A percentile compares a stretch with the other conserved stretches of the same genome.
These are phyloP conservation scores for Penicillium psychrosexuale DNA, from an alignment of 2,329 filamentous ascomycete genomes.

Conservation along the genomic window DNA sequence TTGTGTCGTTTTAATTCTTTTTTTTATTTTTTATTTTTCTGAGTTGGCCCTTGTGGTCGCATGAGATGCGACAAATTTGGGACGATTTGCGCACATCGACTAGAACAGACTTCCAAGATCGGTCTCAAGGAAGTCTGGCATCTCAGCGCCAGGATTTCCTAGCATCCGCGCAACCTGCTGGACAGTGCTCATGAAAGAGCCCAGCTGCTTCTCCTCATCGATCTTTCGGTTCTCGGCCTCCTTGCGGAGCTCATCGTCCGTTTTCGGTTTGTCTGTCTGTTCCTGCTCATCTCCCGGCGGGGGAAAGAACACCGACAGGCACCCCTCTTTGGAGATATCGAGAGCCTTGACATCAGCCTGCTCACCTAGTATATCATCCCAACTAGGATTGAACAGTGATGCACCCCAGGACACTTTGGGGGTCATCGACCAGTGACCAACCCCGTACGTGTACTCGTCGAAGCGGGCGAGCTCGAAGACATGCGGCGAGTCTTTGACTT, in stretches of 20 bases:
- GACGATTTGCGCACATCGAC: background rate
- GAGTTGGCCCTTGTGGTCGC: background rate
- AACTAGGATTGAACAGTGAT: constrained; percentile 37
- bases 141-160: background rate
- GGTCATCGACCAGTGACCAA: constrained; percentile 2
- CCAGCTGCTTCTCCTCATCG: background rate
- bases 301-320: constrained; percentile 1
- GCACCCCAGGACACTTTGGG: constrained; percentile 37
- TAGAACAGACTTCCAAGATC: constrained; percentile 7
- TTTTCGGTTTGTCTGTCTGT: background rate
- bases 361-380: constrained; percentile 40
- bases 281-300: background rate
- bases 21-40: background rate
- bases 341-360: background rate
- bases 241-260: background rate
- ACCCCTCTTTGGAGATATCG: background rate
- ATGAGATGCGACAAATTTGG: background rate
- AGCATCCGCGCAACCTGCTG: constrained; percentile 4
- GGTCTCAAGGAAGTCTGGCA: background rate
- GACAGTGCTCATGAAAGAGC: constrained; percentile 2
- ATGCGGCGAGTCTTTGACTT: constrained; percentile 40
- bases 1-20: background rate
- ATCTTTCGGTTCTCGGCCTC: background rate
- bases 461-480: constrained; percentile 45
- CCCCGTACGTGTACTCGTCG: constrained; percentile 31